phyloP scores from a whole-genome alignment of 1,284 basidiomycete species.

The Pulveroboletus sp. region DNA sequence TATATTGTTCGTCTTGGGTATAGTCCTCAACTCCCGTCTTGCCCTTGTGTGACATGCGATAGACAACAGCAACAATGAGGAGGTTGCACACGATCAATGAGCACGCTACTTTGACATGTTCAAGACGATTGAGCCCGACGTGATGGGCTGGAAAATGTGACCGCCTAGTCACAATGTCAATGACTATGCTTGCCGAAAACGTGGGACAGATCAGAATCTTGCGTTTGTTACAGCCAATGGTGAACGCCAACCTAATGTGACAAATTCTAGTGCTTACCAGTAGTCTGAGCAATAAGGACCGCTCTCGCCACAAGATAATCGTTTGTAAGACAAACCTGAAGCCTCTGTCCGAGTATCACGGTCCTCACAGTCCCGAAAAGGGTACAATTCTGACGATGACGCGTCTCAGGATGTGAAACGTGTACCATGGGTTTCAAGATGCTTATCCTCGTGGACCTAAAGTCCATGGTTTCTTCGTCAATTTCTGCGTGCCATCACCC shows the following conservation, averaged over 20 bases:
- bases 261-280: no score
- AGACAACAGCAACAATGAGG: slow-evolving; percentile 30
- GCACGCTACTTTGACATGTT: slow-evolving; percentile 30
- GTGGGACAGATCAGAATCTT: slow-evolving; percentile 10
- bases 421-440: slow-evolving; percentile 30
- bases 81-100: slow-evolving; percentile 33
- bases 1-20: not conserved
- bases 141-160: slow-evolving; percentile 1
- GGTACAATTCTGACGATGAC: slow-evolving; percentile 9
- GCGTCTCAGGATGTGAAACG: slow-evolving; percentile 18
- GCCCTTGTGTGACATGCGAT: slow-evolving; percentile 16
- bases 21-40: not conserved
- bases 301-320: slow-evolving; percentile 17
- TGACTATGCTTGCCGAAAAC: slow-evolving; percentile 29
- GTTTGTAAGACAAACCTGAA: slow-evolving; percentile 16
- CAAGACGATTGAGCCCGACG: slow-evolving; percentile 24
- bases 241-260: no score
- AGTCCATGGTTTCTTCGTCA: not conserved
- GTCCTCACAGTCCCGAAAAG: slow-evolving; percentile 21
- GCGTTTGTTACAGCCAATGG: no score
- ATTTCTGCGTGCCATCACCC: not conserved
- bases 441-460: slow-evolving; percentile 30
- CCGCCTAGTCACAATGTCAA: slow-evolving; percentile 23
- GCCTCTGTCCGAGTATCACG: slow-evolving; percentile 10
- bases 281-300: no score